These are phyloP conservation scores for Sclerotinia sclerotiorum DNA, from an alignment of 2,329 filamentous ascomycete genomes.

Conservation along the genomic window DNA sequence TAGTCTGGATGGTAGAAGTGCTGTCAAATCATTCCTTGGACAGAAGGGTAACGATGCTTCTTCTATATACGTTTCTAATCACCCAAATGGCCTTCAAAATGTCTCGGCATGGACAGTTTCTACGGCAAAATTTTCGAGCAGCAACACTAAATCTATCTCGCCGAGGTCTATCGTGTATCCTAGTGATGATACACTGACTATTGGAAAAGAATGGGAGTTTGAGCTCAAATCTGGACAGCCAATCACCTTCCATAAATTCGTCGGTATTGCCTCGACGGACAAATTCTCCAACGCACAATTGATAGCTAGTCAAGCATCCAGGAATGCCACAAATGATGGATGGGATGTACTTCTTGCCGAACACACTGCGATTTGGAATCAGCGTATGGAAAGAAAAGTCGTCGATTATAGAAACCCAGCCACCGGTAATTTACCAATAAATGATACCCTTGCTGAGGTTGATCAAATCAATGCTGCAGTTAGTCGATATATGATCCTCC, in stretches of 20 bases:
- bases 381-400: constrained; percentile 42
- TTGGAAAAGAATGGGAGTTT: constrained; percentile 56
- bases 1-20: constrained; percentile 60
- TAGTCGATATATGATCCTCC: constrained; percentile 51
- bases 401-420: constrained; percentile 53
- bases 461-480: constrained; percentile 50
- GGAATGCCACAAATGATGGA: constrained; percentile 36
- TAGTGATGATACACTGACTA: constrained; percentile 57
- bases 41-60: constrained; percentile 49
- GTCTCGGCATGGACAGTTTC: constrained; percentile 59
- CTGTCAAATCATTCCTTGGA: constrained; percentile 57
- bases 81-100: constrained; percentile 56
- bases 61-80: constrained; percentile 59
- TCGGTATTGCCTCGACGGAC: constrained; percentile 63
- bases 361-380: constrained; percentile 27
- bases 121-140: constrained; percentile 41
- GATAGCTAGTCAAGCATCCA: constrained; percentile 42
- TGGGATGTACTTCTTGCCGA: constrained; percentile 23
- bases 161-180: constrained; percentile 30
- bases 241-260: constrained; percentile 58
- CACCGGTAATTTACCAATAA: constrained; percentile 48
- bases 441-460: constrained; percentile 17
- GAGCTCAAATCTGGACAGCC: constrained; percentile 51
- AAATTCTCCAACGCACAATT: constrained; percentile 57
- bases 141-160: constrained; percentile 41